phyloP scores from a whole-genome alignment of 805 yeast genomes.

The Schizosaccharomyces octosporus region DNA sequence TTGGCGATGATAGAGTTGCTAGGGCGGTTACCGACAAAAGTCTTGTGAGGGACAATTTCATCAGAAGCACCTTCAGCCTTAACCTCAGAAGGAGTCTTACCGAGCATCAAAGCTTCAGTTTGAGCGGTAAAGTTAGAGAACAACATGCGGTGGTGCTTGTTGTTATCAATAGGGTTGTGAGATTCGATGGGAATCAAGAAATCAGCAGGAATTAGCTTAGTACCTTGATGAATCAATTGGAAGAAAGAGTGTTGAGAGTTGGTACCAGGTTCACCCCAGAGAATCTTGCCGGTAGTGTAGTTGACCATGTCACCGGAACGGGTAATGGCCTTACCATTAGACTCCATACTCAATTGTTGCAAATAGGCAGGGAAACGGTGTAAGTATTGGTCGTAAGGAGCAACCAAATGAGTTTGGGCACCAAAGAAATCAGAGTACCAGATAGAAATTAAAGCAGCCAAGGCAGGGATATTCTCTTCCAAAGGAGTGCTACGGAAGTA shows the following conservation, averaged over 20 bases:
- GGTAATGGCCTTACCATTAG: conserved; percentile 93
- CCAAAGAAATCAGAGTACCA: conserved; percentile 98
- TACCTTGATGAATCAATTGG: conserved; percentile 98
- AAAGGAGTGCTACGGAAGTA: conserved; percentile 70
- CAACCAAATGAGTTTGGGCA: conserved; percentile 94
- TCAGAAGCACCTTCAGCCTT: conserved; percentile 72
- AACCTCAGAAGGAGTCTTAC: conserved; percentile 51
- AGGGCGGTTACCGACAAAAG: conserved; percentile 95
- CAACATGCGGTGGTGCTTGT: conserved; percentile 89
- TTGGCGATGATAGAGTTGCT: conserved; percentile 91
- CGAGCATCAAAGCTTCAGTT: conserved; percentile 91
- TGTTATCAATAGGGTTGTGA: conserved; percentile 77
- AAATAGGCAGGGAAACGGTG: conserved; percentile 98
- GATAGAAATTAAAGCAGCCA: conserved; percentile 81
- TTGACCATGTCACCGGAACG: conserved; percentile 74
- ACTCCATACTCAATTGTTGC: conserved; percentile 97
- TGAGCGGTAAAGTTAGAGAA: conserved; percentile 98
- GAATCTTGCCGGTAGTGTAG: conserved; percentile 86
- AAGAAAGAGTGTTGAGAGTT: conserved; percentile 98
- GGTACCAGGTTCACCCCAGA: conserved; percentile 97
- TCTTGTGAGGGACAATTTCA: conserved; percentile 77
- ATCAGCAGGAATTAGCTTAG: conserved; percentile 89
- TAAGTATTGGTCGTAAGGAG: conserved; percentile 95
- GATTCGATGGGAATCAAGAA: conserved; percentile 92
- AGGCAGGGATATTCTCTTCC: conserved; percentile 71